A percentile compares a stretch with the other conserved stretches of the same genome.
Evolutionary conservation across 805 yeast genomes (phyloP).

Genomic region (Komagataella populi): DNA sequence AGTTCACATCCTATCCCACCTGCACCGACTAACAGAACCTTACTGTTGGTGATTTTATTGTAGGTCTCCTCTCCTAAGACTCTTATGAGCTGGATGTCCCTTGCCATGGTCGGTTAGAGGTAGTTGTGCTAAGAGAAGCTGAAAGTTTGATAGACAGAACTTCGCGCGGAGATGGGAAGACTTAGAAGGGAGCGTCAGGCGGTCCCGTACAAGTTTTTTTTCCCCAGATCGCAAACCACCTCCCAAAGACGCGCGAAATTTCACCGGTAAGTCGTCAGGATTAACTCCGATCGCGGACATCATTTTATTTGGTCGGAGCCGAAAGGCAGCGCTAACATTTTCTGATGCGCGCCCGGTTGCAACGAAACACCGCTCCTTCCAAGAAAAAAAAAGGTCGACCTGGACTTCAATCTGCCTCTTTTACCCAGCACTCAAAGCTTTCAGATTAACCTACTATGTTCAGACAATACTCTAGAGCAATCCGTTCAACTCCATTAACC

Average conservation of each 20-base stretch:
- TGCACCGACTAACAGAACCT: constrained; percentile 80
- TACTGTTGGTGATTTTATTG: constrained; percentile 22
- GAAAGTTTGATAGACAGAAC: not conserved
- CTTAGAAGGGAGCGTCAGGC: too few relatives aligned
- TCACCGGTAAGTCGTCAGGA: not conserved
- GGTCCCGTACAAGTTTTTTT: too few relatives aligned
- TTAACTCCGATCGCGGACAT: not conserved
- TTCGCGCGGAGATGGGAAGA: not conserved
- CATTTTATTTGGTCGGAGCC: not conserved
- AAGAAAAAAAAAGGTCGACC: not conserved
- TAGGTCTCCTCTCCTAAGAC: constrained; percentile 28
- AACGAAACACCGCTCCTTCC: not conserved
- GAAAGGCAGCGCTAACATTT: not conserved
- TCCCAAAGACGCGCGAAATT: not conserved
- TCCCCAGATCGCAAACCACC: not conserved
- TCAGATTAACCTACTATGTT: not conserved
- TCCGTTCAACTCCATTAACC: constrained; percentile 1
- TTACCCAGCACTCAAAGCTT: not conserved
- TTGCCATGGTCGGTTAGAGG: constrained; percentile 5
- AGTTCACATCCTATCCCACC: constrained; percentile 96
- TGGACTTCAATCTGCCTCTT: not conserved
- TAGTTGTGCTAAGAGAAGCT: not conserved
- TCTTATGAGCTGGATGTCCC: constrained; percentile 26
- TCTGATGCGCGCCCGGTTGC: not conserved
- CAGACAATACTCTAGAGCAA: not conserved